Base-by-base conservation (phyloP, 108 stramenopile genomes). In the Nitzschia putrida region DNA sequence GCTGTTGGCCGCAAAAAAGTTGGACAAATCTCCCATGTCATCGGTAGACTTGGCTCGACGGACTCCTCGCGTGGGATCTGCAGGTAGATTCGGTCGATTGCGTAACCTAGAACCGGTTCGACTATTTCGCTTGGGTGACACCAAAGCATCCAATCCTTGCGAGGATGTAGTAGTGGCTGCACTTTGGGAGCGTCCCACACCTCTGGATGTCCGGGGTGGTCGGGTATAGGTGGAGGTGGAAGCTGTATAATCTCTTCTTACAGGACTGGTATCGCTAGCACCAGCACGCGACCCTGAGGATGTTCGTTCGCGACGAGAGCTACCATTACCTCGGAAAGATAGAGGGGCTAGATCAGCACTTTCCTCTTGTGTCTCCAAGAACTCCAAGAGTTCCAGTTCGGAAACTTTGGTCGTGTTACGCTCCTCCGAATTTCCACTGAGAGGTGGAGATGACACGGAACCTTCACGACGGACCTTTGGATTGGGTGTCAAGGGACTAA, bases 21-120 rank as follows among this genome's bases (percentile, higher is more conserved):
- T 66, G 37, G 43, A 23, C 24, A 66, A 38, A 53, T 66, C 65
- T 3, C 65, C 65, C 51, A 66, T 53, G 23, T 52, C 65, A 53
- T 63, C 61, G 22, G 61, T 63, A 4, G 61, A 63, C 11, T 63
- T 63, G 42, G 61, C 42, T 18, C 61, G 42, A n/a, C 61, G 44
- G 13, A 63, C 44, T 2, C 61, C 61, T 23, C 61, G 16, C 43
- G 22, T 23, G 42, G 61, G 61, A 39, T 44, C 42, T 2, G 14
- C 44, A 6, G 37, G 37, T 24, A 13, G 44, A 7, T 22, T 24
- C 14, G 18, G 47, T 18, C 47, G 14, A 18, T 18, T 18, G 8
- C 44, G 44, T 13, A 22, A n/a, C 16, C 23, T 13, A 55, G 23
- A 16, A 13, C 23, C 24, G 22, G 23, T 23, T 23, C 20, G 21